Percentiles rank a stretch among this genome's conserved stretches.
Conservation (phyloP, 1,284 basidiomycete species). For the Tilletiaria anomala region DNA sequence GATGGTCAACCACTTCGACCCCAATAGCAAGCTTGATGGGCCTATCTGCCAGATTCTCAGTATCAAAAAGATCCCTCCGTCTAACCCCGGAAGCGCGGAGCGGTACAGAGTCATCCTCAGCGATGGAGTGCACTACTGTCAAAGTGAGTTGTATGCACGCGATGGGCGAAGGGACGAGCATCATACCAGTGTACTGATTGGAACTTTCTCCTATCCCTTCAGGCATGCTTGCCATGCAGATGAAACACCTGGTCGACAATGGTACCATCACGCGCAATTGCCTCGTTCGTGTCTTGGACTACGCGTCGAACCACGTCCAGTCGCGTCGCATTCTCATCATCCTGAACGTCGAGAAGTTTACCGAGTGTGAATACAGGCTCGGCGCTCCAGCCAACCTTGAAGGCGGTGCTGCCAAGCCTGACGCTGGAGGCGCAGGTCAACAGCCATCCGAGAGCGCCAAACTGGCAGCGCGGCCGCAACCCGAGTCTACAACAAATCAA, state of each 20-base stretch:
- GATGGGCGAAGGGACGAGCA: neutral
- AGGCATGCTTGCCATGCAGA: constrained; percentile 86
- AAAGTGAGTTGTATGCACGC: constrained; percentile 11
- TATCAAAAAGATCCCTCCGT: constrained; percentile 33
- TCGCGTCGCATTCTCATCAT: constrained; percentile 69
- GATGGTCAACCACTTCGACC: no score
- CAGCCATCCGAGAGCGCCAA: no score
- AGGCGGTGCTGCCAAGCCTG: no score
- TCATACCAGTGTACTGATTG: neutral
- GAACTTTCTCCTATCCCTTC: neutral
- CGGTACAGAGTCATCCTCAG: constrained; percentile 37
- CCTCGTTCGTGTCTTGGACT: constrained; percentile 59
- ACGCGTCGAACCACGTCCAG: constrained; percentile 71
- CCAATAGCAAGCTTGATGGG: no score
- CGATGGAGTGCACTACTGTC: constrained; percentile 33
- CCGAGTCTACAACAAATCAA: no score
- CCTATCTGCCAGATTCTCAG: constrained; percentile 37
- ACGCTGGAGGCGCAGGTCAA: no score
- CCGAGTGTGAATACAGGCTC: neutral
- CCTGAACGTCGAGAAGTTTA: constrained; percentile 50
- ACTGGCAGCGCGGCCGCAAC: no score
- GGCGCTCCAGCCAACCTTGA: neutral
- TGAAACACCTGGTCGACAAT: constrained; percentile 61
- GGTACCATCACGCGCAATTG: constrained; percentile 58
- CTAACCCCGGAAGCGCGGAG: constrained; percentile 20